These are phyloP conservation scores for Zizania latifolia DNA, from an alignment of 176 grass and related monocot species.

Conservation along the genomic window DNA sequence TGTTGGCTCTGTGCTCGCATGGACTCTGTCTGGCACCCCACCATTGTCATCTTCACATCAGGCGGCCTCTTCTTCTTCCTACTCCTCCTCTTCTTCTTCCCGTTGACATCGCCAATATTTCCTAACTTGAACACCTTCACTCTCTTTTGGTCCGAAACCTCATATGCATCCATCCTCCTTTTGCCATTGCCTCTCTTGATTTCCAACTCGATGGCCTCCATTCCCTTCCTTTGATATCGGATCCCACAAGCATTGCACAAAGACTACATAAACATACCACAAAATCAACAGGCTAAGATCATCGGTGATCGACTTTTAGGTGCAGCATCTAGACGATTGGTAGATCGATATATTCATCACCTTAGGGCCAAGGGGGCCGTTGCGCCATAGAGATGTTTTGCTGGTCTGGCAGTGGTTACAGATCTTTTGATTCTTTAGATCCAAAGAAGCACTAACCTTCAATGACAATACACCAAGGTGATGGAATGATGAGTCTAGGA, in stretches of 20 bases:
- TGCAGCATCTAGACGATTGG: not conserved
- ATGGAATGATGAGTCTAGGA: not conserved
- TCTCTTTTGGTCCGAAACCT: not conserved
- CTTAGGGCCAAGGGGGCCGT: not conserved
- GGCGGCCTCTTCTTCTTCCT: not conserved
- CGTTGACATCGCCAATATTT: too few relatives aligned
- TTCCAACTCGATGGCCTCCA: not conserved
- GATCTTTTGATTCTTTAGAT: not conserved
- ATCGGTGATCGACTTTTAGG: not conserved
- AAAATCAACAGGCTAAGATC: not conserved
- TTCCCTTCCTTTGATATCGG: not conserved
- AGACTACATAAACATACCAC: not conserved
- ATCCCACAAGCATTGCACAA: constrained; percentile 23
- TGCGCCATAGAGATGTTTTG: constrained; percentile 9
- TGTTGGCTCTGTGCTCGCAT: not conserved
- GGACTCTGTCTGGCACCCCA: not conserved
- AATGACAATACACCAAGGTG: not conserved
- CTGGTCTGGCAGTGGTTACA: not conserved
- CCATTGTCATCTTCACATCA: not conserved
- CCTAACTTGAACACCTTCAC: not conserved
- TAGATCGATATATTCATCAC: constrained; percentile 2
- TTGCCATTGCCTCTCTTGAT: not conserved
- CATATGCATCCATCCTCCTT: not conserved
- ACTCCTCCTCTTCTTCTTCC: too few relatives aligned
- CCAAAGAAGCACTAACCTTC: not conserved